Evolutionary conservation across 2,329 filamentous ascomycete species (phyloP).

Genomic region (Plectosphaerella cucumerina): DNA sequence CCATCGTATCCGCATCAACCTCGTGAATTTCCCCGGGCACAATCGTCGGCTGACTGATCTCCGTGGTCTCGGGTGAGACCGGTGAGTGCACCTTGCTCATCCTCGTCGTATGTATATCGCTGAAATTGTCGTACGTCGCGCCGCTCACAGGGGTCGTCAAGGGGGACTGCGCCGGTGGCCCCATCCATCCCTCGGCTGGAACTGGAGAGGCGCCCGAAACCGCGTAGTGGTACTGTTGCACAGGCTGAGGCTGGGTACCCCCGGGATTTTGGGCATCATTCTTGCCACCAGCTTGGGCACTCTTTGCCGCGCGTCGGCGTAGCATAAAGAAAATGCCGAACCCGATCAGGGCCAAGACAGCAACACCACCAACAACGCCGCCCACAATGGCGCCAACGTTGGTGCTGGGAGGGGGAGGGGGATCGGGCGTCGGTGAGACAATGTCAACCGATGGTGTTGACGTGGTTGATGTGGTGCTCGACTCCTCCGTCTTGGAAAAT

Average conservation of each 20-base stretch:
- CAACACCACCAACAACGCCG: conserved; percentile 32
- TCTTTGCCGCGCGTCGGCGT: background rate
- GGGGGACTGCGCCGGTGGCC: background rate
- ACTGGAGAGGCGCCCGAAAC: background rate
- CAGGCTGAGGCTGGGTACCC: background rate
- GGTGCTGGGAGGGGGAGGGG: background rate
- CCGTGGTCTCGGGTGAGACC: too few relatives aligned
- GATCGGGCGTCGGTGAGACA: background rate
- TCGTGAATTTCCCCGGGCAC: background rate
- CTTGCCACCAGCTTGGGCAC: background rate
- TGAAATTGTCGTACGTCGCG: background rate
- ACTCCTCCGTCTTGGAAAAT: background rate
- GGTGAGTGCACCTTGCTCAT: background rate
- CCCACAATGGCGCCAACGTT: conserved; percentile 30
- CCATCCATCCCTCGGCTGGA: background rate
- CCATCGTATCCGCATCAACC: background rate
- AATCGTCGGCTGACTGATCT: background rate
- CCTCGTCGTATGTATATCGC: background rate
- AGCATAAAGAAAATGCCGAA: conserved; percentile 21
- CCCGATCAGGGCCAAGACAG: conserved; percentile 23
- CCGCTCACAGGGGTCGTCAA: background rate
- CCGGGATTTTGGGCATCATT: background rate
- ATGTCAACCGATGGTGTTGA: too few relatives aligned
- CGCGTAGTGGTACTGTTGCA: background rate
- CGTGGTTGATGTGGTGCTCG: background rate